Evolutionary conservation across 176 grass and related monocot genomes (phyloP), one percentile per base, ranked within the genome.

Genomic region (Carex cristatella): DNA sequence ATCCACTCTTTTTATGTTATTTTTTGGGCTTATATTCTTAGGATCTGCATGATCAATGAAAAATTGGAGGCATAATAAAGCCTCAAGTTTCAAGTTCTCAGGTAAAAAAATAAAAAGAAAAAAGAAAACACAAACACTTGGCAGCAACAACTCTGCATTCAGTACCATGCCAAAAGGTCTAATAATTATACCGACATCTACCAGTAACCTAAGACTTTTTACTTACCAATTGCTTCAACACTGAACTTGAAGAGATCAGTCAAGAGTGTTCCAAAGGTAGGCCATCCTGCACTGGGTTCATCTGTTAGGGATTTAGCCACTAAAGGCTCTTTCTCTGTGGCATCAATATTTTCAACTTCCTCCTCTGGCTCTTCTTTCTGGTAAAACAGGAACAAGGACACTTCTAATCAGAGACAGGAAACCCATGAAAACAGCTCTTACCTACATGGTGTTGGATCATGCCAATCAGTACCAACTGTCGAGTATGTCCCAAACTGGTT

Each of bases 221-320:
- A 69, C 57, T 80, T 94, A 18, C 93, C 93, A 69, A 95, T 85
- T 68, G 87, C 89, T 92, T 95, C 93, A 38, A 95, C 32, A 40
- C 85, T 62, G 85, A 91, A 91, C 66, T 94, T 99, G 60, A 92
- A 80, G 46, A 95, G 90, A 84, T 99, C 97, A 10, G 85, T 57
- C 23, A 95, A 56, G 76, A 99, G 97, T 37, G 91, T 99, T 49
- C 97, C 93, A 12, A 96, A 81, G 31, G 97, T 92, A 46, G 93
- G 91, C 93, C 97, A 96, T 74, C 93, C 88, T 60, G 96, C 96
- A 81, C 87, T 77, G 7, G 91, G 91, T 68, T 99, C 96, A 84
- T 99, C 96, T 87, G 93, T 91, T 23, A 99, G 84, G 89, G 91
- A 87, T 84, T 95, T 91, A 72, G 92, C 97, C 33, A 94, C 71